Evolutionary conservation across 2,329 filamentous ascomycete genomes (phyloP), one percentile per base, ranked within the genome.

Genomic region (Aspergillus terreus): DNA sequence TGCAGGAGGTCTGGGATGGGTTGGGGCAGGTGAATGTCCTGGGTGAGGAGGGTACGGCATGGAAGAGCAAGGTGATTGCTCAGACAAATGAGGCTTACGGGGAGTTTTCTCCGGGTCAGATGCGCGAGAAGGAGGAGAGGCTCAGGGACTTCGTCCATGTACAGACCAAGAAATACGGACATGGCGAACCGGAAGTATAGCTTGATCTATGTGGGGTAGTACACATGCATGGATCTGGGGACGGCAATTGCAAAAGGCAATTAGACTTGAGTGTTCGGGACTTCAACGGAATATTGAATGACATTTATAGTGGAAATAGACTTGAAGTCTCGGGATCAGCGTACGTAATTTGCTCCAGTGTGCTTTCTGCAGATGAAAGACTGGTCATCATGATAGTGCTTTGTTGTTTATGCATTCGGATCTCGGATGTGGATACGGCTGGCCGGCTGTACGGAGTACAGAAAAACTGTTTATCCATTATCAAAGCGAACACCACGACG

Each of bases 1-100:
- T 83, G 47, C 74, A 80, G 58, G 74, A 66, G 19, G 79, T 78
- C 52, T 83, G 81, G 81, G 68, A 75, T 46, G 76, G 78, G 50
- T 66, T 72, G 42, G 79, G 78, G 0, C 53, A 59, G 23, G 45
- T 65, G 17, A 60, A 63, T 48, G 58, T 68, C 38, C 63, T 61
- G 21, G 70, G 75, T 5, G 67, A 67, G 32, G 71, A 75, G 21
- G 71, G 71, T 2, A 69, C 69, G 25, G 69, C 61, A 11, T 81
- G 64, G 78, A 79, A 79, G 57, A 63, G 70, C 12, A 64, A 67
- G 36, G 65, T 82, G 1, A 76, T 78, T 51, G 55, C 53, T 47
- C 71, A 79, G 60, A 72, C 75, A 6, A 67, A 73, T 38, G 70
- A 76, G 51, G 70, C 69, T 0, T 82, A 82, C 68, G 78, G 78